These are phyloP conservation scores for Trypethelium eluteriae DNA, from an alignment of 495 filamentous ascomycete species.

Conservation along the genomic window DNA sequence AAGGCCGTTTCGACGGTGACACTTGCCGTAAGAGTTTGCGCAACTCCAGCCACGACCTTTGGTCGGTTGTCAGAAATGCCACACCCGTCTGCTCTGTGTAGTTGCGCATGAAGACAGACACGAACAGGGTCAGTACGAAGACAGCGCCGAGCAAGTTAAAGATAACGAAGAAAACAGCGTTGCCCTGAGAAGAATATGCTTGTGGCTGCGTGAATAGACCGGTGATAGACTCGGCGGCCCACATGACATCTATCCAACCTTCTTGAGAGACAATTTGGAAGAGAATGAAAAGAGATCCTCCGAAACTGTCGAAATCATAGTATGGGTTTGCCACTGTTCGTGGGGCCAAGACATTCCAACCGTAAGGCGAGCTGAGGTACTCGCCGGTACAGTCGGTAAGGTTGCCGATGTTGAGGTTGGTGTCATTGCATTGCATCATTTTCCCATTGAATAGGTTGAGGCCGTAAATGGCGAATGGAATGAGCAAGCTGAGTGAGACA, in stretches of 20 bases:
- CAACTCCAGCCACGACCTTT: slow-evolving; percentile 93
- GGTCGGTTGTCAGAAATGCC: slow-evolving; percentile 90
- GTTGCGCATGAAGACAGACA: slow-evolving; percentile 99
- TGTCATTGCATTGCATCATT: slow-evolving; percentile 75
- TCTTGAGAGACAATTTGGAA: slow-evolving; percentile 99
- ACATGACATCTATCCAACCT: slow-evolving; percentile 91
- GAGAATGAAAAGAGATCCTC: slow-evolving; percentile 82
- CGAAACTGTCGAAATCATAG: slow-evolving; percentile 93
- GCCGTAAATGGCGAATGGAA: slow-evolving; percentile 94
- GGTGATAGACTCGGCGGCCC: slow-evolving; percentile 72
- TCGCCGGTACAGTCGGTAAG: slow-evolving; percentile 76
- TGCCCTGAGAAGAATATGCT: slow-evolving; percentile 61
- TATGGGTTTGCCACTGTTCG: slow-evolving; percentile 71
- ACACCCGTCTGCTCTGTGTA: slow-evolving; percentile 99
- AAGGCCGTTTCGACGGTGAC: slow-evolving; percentile 79
- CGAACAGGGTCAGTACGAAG: slow-evolving; percentile 95
- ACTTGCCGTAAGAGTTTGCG: slow-evolving; percentile 90
- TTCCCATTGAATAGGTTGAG: slow-evolving; percentile 86
- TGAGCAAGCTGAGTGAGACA: slow-evolving; percentile 86
- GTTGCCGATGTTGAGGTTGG: slow-evolving; percentile 40
- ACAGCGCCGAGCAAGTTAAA: slow-evolving; percentile 97
- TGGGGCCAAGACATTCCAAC: slow-evolving; percentile 78
- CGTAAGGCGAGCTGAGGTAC: slow-evolving; percentile 63
- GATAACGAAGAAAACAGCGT: slow-evolving; percentile 86
- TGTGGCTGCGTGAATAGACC: slow-evolving; percentile 64